Base-by-base conservation (phyloP, 192 early-diverging fungal species). In the Coemansia sp. region DNA sequence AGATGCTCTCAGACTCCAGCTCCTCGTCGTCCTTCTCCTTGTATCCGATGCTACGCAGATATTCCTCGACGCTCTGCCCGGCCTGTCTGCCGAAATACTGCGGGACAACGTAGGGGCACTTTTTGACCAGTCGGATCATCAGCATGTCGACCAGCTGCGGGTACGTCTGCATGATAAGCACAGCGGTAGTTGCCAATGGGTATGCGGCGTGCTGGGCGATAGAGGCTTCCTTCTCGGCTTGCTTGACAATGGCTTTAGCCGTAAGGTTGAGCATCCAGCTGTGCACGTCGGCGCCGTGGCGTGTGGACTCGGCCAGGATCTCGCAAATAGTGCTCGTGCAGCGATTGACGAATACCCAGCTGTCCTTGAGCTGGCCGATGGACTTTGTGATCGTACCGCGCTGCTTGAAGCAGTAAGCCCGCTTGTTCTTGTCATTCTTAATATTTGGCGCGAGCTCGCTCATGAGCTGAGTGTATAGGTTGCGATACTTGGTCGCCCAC, bases 281-380 rank as follows among this genome's bases (percentile, higher is more conserved):
- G 21, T 68, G 66, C n/a, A 71, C 67, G 6, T 68, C 77, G 29
- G 63, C 55, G n/a, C 65, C 62, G 42, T 42, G 29, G 15, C 53
- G 51, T n/a, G 3, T 36, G 5, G 62, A 36, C 25, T 75, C 78
- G 31, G 19, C 51, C 6, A 83, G 7, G 7, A 72, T 66, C 14
- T 29, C 32, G 31, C 19, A 64, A n/a, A 83, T 61, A 10, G 36
- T 75, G 63, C 48, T 53, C 3, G 75, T 53, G 15, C 67, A 63
- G 21, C 72, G 68, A 17, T 17, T 25, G 32, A 83, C 69, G 71
- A 74, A 74, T 50, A 41, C 75, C 75, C 63, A 62, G 66, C 69
- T 77, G 69, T 75, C 75, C 51, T 68, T 83, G 32, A 83, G 80
- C 75, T 83, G 80, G 9, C 80, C 80, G 21, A 83, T 44, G 36